Conservation (phyloP, 2,329 filamentous ascomycete genomes). For the Neurospora sp. region DNA sequence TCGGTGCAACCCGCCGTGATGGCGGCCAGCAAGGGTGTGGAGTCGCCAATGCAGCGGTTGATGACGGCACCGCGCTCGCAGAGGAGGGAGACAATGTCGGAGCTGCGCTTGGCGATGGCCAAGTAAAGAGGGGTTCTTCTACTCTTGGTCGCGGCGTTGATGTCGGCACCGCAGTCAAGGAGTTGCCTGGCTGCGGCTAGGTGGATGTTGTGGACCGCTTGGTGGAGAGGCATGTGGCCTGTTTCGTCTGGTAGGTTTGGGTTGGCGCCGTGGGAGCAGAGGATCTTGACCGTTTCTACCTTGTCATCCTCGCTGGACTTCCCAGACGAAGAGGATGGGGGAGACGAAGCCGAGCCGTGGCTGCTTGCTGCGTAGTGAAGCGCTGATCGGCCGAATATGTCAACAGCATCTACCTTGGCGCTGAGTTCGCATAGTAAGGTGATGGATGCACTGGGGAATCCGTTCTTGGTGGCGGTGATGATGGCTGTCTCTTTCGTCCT, state of each 20-base stretch:
- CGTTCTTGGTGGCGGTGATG: slow-evolving; percentile 11
- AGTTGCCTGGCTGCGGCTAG: slow-evolving; percentile 11
- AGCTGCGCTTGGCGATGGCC: slow-evolving; percentile 14
- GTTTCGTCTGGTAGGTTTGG: slow-evolving; percentile 10
- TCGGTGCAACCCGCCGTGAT: slow-evolving; percentile 18
- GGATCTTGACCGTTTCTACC: slow-evolving; percentile 14
- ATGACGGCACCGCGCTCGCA: slow-evolving; percentile 17
- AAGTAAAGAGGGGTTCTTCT: slow-evolving; percentile 16
- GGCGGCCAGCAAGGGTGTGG: slow-evolving; percentile 17
- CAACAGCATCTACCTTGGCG: slow-evolving; percentile 14
- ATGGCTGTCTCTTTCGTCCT: slow-evolving; percentile 14
- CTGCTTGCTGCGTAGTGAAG: slow-evolving; percentile 19
- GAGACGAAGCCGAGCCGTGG: slow-evolving; percentile 13
- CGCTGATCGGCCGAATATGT: slow-evolving; percentile 14
- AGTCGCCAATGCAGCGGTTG: slow-evolving; percentile 10
- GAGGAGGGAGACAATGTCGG: slow-evolving; percentile 13
- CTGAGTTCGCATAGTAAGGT: slow-evolving; percentile 17
- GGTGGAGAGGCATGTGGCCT: slow-evolving; percentile 16
- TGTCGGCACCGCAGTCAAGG: slow-evolving; percentile 15
- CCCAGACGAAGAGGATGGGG: slow-evolving; percentile 9
- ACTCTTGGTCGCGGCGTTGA: slow-evolving; percentile 12
- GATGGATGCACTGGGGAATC: slow-evolving; percentile 15
- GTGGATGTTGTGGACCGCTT: slow-evolving; percentile 11
- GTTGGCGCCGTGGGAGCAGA: slow-evolving; percentile 13
- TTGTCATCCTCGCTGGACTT: slow-evolving; percentile 6